Percentiles rank a stretch among this genome's conserved stretches.
Evolutionary conservation across 1,139 yeast genomes (phyloP).

Genomic region (Suhomyces guaymorum): DNA sequence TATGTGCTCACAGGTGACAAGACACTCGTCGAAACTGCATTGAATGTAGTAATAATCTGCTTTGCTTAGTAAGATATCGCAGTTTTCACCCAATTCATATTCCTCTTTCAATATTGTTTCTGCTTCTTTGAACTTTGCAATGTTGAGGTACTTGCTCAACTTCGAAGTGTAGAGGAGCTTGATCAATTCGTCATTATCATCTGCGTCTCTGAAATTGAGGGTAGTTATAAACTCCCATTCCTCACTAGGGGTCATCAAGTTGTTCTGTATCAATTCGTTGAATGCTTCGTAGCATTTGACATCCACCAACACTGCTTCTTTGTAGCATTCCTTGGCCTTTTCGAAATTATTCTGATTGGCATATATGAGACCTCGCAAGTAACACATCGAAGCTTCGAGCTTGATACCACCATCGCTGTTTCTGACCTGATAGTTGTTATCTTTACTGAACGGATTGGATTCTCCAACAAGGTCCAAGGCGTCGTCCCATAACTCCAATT

Average conservation of each 20-base stretch:
- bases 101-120: conserved; percentile 67
- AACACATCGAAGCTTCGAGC: conserved; percentile 85
- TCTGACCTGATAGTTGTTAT: conserved; percentile 39
- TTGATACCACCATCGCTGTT: conserved; percentile 75
- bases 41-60: conserved; percentile 77
- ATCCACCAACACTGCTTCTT: conserved; percentile 85
- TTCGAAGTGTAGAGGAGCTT: conserved; percentile 73
- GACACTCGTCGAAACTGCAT: conserved; percentile 78
- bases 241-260: conserved; percentile 78
- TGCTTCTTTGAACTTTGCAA: conserved; percentile 62
- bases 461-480: conserved; percentile 89
- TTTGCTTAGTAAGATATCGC: conserved; percentile 66
- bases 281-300: conserved; percentile 94
- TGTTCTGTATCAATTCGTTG: conserved; percentile 71
- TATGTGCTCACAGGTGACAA: conserved; percentile 68
- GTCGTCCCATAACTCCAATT: conserved; percentile 81
- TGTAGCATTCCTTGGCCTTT: conserved; percentile 82
- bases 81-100: conserved; percentile 65
- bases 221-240: conserved; percentile 78
- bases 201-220: conserved; percentile 72
- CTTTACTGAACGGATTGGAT: conserved; percentile 63
- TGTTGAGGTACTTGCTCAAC: conserved; percentile 71
- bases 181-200: conserved; percentile 79
- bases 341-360: conserved; percentile 84
- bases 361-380: conserved; percentile 79